phyloP scores from a whole-genome alignment of 352 stramenopile genomes.

The Globisporangium cederbergense region DNA sequence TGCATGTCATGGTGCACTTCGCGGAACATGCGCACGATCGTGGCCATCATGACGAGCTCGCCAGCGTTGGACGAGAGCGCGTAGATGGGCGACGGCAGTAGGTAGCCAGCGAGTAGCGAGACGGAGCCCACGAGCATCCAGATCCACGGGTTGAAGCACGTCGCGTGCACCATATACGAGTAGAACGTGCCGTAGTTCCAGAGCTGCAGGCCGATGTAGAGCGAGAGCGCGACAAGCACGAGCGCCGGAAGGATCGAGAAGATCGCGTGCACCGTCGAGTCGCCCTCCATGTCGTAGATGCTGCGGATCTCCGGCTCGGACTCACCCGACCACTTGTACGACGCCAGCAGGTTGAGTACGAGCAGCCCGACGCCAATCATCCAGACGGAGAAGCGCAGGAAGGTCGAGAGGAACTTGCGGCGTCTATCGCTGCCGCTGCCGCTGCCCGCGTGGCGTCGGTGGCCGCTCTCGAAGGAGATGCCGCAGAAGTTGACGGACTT shows the following conservation, averaged over 20 bases:
- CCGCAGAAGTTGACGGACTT: constrained; percentile 90
- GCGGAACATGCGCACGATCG: constrained; percentile 83
- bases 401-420: constrained; percentile 46
- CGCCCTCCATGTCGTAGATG: constrained; percentile 71
- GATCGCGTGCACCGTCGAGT: constrained; percentile 48
- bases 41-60: constrained; percentile 74
- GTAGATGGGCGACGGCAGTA: constrained; percentile 74
- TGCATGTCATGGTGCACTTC: constrained; percentile 84
- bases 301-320: constrained; percentile 47
- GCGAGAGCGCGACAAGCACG: constrained; percentile 60
- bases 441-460: constrained; percentile 31
- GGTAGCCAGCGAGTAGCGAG: constrained; percentile 62
- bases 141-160: constrained; percentile 87
- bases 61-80: constrained; percentile 70
- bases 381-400: constrained; percentile 69
- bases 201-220: constrained; percentile 71
- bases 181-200: constrained; percentile 88
- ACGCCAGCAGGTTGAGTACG: constrained; percentile 67
- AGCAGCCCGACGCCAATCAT: constrained; percentile 53
- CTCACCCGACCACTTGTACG: constrained; percentile 54
- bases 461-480: constrained; percentile 82
- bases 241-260: constrained; percentile 63
- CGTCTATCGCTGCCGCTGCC: constrained; percentile 1
- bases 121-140: constrained; percentile 82
- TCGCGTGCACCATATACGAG: constrained; percentile 82